Evolutionary conservation across 1,284 basidiomycete genomes (phyloP).

Genomic region (Gomphus bonarii): DNA sequence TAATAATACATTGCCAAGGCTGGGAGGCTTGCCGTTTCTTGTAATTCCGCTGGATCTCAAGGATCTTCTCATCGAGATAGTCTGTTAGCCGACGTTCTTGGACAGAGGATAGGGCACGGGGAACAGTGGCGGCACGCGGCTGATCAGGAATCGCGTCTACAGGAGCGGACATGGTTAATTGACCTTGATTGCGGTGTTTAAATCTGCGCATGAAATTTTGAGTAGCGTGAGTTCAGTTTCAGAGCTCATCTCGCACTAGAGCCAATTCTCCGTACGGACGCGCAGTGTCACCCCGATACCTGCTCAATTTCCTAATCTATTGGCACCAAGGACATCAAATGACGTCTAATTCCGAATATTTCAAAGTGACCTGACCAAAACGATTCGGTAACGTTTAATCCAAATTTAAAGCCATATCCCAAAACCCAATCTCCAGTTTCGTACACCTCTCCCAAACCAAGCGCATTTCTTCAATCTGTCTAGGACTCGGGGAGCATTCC

Average conservation of each 20-base stretch:
- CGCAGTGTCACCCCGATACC: too few relatives aligned
- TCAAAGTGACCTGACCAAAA: background rate
- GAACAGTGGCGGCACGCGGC: background rate
- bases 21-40: slow-evolving; percentile 59
- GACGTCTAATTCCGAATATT: background rate
- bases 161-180: background rate
- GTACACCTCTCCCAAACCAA: slow-evolving; percentile 74
- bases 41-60: slow-evolving; percentile 52
- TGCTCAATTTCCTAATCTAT: too few relatives aligned
- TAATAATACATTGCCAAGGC: background rate
- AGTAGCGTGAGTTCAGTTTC: background rate
- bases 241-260: too few relatives aligned
- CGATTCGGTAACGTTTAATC: slow-evolving; percentile 2
- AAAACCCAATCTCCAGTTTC: slow-evolving; percentile 77
- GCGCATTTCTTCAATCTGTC: slow-evolving; percentile 56
- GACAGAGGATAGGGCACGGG: slow-evolving; percentile 25
- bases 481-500: slow-evolving; percentile 53
- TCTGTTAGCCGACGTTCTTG: slow-evolving; percentile 57
- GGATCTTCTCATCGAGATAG: slow-evolving; percentile 52
- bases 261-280: too few relatives aligned
- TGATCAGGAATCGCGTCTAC: background rate
- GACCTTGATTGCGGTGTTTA: background rate
- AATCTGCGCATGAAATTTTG: background rate
- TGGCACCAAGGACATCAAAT: too few relatives aligned
- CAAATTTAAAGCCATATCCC: slow-evolving; percentile 70